phyloP scores from a whole-genome alignment of 441 rosid genomes.

The Mallotus repandus region DNA sequence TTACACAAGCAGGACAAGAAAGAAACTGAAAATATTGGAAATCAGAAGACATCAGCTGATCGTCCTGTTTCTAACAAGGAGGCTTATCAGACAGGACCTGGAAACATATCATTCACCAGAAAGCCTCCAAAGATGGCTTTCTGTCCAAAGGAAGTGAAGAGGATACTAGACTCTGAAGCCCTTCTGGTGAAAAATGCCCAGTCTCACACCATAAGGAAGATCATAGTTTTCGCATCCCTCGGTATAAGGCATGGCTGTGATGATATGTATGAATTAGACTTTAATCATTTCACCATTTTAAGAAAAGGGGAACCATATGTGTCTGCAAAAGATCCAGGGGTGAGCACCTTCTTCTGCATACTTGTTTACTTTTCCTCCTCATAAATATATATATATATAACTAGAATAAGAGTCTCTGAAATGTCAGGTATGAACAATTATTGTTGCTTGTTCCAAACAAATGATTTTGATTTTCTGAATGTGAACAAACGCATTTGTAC shows the following conservation, averaged over 20 bases:
- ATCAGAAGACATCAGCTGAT: slow-evolving; percentile 17
- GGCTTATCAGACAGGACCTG: slow-evolving; percentile 17
- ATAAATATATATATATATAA: too few relatives aligned
- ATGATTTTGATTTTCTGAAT: not conserved
- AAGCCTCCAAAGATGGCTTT: slow-evolving; percentile 51
- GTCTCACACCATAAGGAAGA: slow-evolving; percentile 58
- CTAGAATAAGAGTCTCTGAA: too few relatives aligned
- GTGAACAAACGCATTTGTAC: not conserved
- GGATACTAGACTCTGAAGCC: slow-evolving; percentile 38
- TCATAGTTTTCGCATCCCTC: slow-evolving; percentile 51
- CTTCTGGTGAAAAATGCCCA: slow-evolving; percentile 45
- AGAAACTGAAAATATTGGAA: slow-evolving; percentile 18
- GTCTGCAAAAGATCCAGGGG: slow-evolving; percentile 52
- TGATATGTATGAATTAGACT: slow-evolving; percentile 54
- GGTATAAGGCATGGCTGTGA: slow-evolving; percentile 60
- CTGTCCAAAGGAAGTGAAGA: slow-evolving; percentile 55
- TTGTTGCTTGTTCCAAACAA: not conserved
- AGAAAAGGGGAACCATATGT: slow-evolving; percentile 49
- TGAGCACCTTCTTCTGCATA: slow-evolving; percentile 21
- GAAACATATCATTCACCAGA: slow-evolving; percentile 21
- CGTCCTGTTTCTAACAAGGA: slow-evolving; percentile 19
- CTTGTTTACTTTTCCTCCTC: not conserved
- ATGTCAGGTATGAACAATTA: too few relatives aligned
- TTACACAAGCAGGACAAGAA: slow-evolving; percentile 16
- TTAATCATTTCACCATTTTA: slow-evolving; percentile 51